A percentile compares a stretch with the other conserved stretches of the same genome.
Conservation (phyloP, 208 protist species). For the Trichomonas vaginalis region DNA sequence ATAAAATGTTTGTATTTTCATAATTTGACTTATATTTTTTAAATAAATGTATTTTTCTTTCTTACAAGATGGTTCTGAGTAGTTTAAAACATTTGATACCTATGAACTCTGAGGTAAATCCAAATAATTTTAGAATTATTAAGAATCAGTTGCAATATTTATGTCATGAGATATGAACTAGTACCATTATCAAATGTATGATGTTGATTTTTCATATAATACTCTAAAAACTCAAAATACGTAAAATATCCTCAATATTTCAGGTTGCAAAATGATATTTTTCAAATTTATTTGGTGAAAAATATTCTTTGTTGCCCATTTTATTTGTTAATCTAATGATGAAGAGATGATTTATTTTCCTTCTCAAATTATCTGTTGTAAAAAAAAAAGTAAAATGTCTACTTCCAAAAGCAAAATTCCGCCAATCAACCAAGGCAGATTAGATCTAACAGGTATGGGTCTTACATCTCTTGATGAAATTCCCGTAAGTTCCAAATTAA, state of each 20-base stretch:
- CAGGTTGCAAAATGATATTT: neutral
- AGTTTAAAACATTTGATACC: neutral
- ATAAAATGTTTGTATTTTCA: neutral
- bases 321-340: too few species aligned
- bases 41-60: neutral
- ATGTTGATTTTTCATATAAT: too few species aligned
- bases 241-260: neutral
- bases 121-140: neutral
- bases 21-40: neutral
- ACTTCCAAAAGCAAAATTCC: neutral
- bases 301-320: neutral
- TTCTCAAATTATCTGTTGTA: too few species aligned
- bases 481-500: neutral
- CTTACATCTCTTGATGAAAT: neutral
- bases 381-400: too few species aligned
- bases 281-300: neutral
- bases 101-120: neutral
- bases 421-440: neutral
- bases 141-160: neutral
- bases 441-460: neutral
- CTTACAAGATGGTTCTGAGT: neutral
- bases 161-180: neutral
- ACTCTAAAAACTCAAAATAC: too few species aligned
- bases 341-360: too few species aligned
- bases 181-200: too few species aligned